Base-by-base conservation (phyloP, 306 rosid genomes). In the Myrica gale region DNA sequence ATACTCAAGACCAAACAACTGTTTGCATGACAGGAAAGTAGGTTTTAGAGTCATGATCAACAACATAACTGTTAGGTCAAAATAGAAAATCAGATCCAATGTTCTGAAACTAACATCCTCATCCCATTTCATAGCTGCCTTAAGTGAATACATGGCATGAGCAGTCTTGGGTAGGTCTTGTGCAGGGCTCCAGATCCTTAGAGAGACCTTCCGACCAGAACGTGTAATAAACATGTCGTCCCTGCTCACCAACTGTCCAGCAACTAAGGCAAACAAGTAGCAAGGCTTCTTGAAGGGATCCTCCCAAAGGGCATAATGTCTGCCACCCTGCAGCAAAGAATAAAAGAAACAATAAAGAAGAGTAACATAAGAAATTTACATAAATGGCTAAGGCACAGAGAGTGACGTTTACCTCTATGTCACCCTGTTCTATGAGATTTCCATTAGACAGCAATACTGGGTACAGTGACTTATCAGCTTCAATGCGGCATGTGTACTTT, bases 51-150 rank as follows among this genome's bases (percentile, higher is more conserved):
- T 72, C 77, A 57, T 80, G 65, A 72, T 10, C 16, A 78, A 51
- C 51, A 71, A 61, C 7, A 47, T 6, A 82, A 56, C 69, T 8
- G 56, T 68, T 39, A 52, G 43, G 81, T 71, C 74, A 73, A 66
- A 77, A 69, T 51, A n/a, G 72, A 62, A 72, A 74, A 48, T 47
- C 52, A 23, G 53, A 69, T 51, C 48, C 74, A 61, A 83, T 55
- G 39, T 20, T 62, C 79, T 76, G 62, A 79, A 78, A 80, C 97
- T 73, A 69, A 95, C 99, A 84, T 92, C 97, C 85, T 95, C 99
- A 76, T 95, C 99, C 99, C 99, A 95, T 84, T 95, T 89, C 99
- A 95, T 95, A 66, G 99, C 96, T 8, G 96, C 98, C 89, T 92
- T 92, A 51, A 95, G 84, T 7, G 98, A 83, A 87, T 92, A 89